A percentile compares a stretch with the other conserved stretches of the same genome.
Conservation (phyloP, 495 filamentous ascomycete species). For the Aspergillus mulundensis region DNA sequence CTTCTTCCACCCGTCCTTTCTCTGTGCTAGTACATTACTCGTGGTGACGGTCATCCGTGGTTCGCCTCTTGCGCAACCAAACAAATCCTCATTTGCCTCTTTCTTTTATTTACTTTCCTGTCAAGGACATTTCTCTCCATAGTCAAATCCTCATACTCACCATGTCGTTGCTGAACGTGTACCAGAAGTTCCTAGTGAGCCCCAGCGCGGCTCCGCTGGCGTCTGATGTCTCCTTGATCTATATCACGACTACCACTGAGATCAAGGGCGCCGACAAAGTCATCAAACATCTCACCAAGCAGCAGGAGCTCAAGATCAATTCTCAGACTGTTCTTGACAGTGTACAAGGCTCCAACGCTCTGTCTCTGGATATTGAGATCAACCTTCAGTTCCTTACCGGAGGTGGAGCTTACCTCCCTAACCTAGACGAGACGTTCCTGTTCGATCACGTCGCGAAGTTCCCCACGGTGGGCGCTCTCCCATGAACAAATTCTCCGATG, state of each 20-base stretch:
- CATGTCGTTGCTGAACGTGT: conserved; percentile 63
- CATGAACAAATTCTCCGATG: not conserved
- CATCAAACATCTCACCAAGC: conserved; percentile 67
- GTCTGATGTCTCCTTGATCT: conserved; percentile 72
- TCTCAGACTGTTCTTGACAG: conserved; percentile 66
- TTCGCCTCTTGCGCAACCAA: conserved; percentile 16
- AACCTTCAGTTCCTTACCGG: conserved; percentile 74
- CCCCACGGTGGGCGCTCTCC: conserved; percentile 59
- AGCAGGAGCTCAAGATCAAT: conserved; percentile 69
- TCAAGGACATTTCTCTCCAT: conserved; percentile 8
- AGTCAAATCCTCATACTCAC: conserved; percentile 10
- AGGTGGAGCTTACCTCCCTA: conserved; percentile 85
- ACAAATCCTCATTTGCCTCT: conserved; percentile 1
- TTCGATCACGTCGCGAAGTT: conserved; percentile 76
- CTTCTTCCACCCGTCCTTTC: not conserved
- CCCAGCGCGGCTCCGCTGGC: conserved; percentile 64
- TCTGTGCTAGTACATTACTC: not conserved
- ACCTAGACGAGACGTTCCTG: conserved; percentile 91
- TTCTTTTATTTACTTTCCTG: conserved; percentile 11
- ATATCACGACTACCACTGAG: conserved; percentile 83
- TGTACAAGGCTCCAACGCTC: conserved; percentile 63
- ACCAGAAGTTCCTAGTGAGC: conserved; percentile 72
- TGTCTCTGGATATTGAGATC: conserved; percentile 77
- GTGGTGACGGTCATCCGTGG: conserved; percentile 3
- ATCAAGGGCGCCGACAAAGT: conserved; percentile 66